Percentiles rank a stretch among this genome's conserved stretches.
Conservation (phyloP, 2,329 filamentous ascomycete genomes). For the Microsporum canis region DNA sequence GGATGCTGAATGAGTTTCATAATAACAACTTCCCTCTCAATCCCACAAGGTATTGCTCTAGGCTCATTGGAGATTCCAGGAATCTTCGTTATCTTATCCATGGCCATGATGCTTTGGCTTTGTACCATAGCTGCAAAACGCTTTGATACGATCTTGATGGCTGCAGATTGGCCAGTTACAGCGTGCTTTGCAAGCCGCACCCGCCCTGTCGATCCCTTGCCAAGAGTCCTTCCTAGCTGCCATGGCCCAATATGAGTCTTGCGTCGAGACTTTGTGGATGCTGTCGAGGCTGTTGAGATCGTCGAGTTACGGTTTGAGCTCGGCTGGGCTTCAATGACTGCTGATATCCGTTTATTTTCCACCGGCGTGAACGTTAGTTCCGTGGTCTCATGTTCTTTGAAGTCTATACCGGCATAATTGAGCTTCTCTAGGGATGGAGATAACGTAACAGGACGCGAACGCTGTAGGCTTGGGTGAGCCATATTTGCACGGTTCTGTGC, state of each 20-base stretch:
- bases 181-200: slow-evolving; percentile 77
- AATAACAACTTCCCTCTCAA: slow-evolving; percentile 91
- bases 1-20: slow-evolving; percentile 93
- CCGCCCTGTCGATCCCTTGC: slow-evolving; percentile 77
- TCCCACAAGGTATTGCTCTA: slow-evolving; percentile 68
- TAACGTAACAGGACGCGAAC: slow-evolving; percentile 4
- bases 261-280: slow-evolving; percentile 43
- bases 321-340: slow-evolving; percentile 37
- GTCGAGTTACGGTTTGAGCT: slow-evolving; percentile 42
- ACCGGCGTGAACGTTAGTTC: slow-evolving; percentile 1
- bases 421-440: slow-evolving; percentile 5
- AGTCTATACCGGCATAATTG: not conserved
- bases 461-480: not conserved
- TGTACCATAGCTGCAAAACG: slow-evolving; percentile 67
- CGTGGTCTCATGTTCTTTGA: not conserved
- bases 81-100: slow-evolving; percentile 58
- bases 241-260: slow-evolving; percentile 83
- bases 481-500: slow-evolving; percentile 41
- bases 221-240: slow-evolving; percentile 80
- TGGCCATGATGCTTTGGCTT: slow-evolving; percentile 71
- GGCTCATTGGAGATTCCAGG: slow-evolving; percentile 49
- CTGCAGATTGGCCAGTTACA: slow-evolving; percentile 66
- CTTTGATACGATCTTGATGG: slow-evolving; percentile 92
- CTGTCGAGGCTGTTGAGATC: slow-evolving; percentile 46
- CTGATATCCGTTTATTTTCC: slow-evolving; percentile 42